Percentiles rank a stretch among this genome's conserved stretches.
Conservation (phyloP, 352 stramenopile species). For the Pythium periplocum region DNA sequence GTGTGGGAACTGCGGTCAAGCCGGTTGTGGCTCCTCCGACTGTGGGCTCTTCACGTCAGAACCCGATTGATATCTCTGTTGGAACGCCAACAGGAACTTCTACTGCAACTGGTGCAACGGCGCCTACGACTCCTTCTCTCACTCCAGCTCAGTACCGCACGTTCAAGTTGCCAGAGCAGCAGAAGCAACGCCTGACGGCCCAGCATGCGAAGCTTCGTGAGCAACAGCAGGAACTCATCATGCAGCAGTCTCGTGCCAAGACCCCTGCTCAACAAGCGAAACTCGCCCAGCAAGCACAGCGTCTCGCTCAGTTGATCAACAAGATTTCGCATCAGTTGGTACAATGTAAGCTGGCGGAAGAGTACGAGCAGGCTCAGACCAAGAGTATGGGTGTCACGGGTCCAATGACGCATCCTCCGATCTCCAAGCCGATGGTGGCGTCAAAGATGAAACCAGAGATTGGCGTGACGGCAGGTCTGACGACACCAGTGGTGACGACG, state of each 20-base stretch:
- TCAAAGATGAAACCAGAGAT: too few species aligned
- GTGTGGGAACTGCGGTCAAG: constrained; percentile 7
- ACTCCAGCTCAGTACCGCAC: constrained; percentile 70
- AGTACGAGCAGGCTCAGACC: constrained; percentile 62
- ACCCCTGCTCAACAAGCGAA: constrained; percentile 66
- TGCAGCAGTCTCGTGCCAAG: constrained; percentile 68
- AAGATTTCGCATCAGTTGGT: constrained; percentile 85
- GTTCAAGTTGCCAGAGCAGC: constrained; percentile 59
- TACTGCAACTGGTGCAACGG: constrained; percentile 3
- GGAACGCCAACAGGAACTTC: constrained; percentile 18
- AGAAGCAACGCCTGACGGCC: constrained; percentile 63
- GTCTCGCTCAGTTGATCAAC: constrained; percentile 78
- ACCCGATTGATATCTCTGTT: constrained; percentile 44
- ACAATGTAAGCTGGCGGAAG: constrained; percentile 76
- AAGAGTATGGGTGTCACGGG: constrained; percentile 35
- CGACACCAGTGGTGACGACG: too few species aligned
- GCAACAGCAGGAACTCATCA: constrained; percentile 75
- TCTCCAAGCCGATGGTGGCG: too few species aligned
- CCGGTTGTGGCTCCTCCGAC: constrained; percentile 17
- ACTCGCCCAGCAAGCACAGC: constrained; percentile 64
- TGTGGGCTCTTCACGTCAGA: constrained; percentile 29
- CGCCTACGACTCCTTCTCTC: constrained; percentile 24
- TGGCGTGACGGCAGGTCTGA: too few species aligned
- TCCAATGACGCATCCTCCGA: background rate
- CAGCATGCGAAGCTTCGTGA: constrained; percentile 70